phyloP scores from a whole-genome alignment of 1,139 yeast genomes.

The Groenewaldozyma auringiensis region DNA sequence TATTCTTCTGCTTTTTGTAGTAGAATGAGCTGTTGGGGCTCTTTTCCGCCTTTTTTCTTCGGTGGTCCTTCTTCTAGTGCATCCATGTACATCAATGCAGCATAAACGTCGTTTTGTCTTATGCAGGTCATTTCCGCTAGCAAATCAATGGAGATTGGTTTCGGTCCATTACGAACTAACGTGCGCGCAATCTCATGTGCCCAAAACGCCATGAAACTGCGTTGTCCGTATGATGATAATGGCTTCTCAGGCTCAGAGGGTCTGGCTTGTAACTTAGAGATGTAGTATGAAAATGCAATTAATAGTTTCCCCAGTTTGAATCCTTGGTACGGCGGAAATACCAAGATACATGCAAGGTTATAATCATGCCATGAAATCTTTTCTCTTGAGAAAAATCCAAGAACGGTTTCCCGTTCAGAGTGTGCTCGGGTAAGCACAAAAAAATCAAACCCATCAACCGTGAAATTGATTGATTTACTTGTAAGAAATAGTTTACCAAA shows the following conservation, averaged over 20 bases:
- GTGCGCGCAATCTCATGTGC: constrained; percentile 42
- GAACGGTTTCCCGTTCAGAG: constrained; percentile 19
- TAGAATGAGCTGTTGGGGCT: constrained; percentile 9
- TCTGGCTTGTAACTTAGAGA: constrained; percentile 37
- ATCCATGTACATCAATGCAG: constrained; percentile 54
- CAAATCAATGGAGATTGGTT: constrained; percentile 40
- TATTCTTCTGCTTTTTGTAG: constrained; percentile 12
- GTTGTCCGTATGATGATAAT: constrained; percentile 68
- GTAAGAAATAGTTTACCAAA: constrained; percentile 88
- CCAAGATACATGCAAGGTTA: constrained; percentile 82
- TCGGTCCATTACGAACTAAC: constrained; percentile 22
- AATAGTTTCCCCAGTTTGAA: constrained; percentile 67
- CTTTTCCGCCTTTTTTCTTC: neutral
- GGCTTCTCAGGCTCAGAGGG: constrained; percentile 79
- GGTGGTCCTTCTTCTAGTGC: constrained; percentile 11
- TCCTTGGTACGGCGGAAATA: constrained; percentile 88
- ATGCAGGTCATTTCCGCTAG: constrained; percentile 60
- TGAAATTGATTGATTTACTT: constrained; percentile 79
- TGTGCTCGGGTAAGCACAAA: constrained; percentile 42
- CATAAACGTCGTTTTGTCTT: constrained; percentile 57
- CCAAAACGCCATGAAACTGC: constrained; percentile 77
- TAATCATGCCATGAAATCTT: constrained; percentile 74
- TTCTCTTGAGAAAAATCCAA: constrained; percentile 93
- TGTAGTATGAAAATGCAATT: constrained; percentile 73
- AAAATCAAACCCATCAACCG: constrained; percentile 71